Base-by-base conservation (phyloP, 805 yeast genomes). In the Hanseniaspora nectarophila region DNA sequence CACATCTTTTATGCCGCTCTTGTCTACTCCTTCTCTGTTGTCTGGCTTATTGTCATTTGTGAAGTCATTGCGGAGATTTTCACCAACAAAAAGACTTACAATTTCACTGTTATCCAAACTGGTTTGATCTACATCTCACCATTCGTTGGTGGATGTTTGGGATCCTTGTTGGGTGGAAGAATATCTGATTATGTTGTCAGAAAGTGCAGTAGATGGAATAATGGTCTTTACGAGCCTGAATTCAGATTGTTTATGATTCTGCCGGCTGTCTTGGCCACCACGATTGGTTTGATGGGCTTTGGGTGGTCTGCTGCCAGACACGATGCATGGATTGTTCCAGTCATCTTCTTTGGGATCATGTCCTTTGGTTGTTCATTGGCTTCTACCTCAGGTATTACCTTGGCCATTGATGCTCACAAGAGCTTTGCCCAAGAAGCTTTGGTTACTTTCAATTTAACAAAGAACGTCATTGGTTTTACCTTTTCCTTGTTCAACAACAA, bases 191-290 rank as follows among this genome's bases (percentile, higher is more conserved):
- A 67, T 20, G 38, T 77, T n/a, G 75, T 73, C 9, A 62, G 81
- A 21, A 56, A 39, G 21, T 54, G 79, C 57, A 72, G 75, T 9
- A 55, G 60, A n/a, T 63, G 61, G 40, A 79, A 79, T 55, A 59
- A 67, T 21, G 83, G 83, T 1, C 61, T 74, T 5, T 79, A 78
- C 61, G 84, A 79, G 63, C 83, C 84, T 3, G 84, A 79, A 61
- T 77, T 74, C 60, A 39, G 54, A 26, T 23, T 52, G 24, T 52
- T 52, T 18, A 52, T 52, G 54, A 63, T 76, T 20, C 33, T 74
- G 13, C 81, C 81, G 1, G 73, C 76, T 18, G 61, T 71, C 53
- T 55, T 75, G 10, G 53, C 75, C 2, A 65, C 69, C 9, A 51
- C 70, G 5, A 66, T 75, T 39, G 84, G 83, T 2, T 29, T 52